Evolutionary conservation across 352 stramenopile genomes (phyloP), one percentile per base, ranked within the genome.

Genomic region (Phytophthora vignae): DNA sequence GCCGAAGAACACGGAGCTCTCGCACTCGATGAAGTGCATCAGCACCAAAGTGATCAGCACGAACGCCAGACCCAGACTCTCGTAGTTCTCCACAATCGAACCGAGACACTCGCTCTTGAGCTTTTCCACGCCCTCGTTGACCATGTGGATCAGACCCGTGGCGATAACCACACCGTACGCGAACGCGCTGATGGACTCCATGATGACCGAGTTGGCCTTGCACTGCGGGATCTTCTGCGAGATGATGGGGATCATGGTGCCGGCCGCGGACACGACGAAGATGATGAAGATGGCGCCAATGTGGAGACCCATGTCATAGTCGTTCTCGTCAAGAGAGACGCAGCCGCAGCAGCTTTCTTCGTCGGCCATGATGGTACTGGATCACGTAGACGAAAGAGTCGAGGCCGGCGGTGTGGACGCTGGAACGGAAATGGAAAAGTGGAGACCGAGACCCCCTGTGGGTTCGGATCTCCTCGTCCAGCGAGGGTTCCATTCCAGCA

Each of bases 91-190:
- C 2, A 87, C 79, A 17, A 92, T 53, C 0, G 64, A 17, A 12
- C 83, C 79, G 7, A 93, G 78, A 27, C 84, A 90, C 56, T 82
- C 76, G n/a, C 91, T 63, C 33, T 75, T 83, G 17, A 95, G 70
- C 55, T 78, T 85, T 54, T 87, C 81, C 22, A 87, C 68, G 17
- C 77, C 84, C 31, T 91, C 83, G 58, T 78, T 88, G 31, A 91
- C 71, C 77, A 93, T 90, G 77, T 95, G 88, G 60, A 95, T 90
- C 38, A 93, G 76, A 33, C 82, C 80, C 19, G 86, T 92, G 55
- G 78, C 67, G 49, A 93, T 77, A 42, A 95, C 83, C 4, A 92
- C 85, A 52, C 88, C 88, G 65, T 85, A 88, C 1, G 82, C 82
- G 56, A 93, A 89, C 1, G 82, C 73, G 42, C 85, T 81, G 42